phyloP scores from a whole-genome alignment of 192 early-diverging fungal genomes.

The Jimgerdemannia flammicorona region DNA sequence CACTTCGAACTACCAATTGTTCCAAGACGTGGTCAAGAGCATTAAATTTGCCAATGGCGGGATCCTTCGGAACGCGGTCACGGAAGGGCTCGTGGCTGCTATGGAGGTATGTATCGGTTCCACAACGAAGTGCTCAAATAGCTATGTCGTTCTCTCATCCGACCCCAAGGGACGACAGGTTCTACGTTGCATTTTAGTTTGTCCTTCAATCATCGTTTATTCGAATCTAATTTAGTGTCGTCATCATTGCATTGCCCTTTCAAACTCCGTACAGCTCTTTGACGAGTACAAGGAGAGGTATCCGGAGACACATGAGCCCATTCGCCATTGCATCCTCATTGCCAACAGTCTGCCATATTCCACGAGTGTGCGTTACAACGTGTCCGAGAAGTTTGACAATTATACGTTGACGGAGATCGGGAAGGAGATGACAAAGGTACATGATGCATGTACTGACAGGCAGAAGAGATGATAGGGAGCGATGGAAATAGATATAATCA shows the following conservation, averaged over 20 bases:
- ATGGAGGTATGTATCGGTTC: conserved; percentile 41
- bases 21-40: conserved; percentile 36
- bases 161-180: background rate
- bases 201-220: too few species aligned
- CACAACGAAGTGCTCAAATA: background rate
- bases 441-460: background rate
- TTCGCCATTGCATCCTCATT: conserved; percentile 52
- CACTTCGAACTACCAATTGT: conserved; percentile 40
- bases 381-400: conserved; percentile 48
- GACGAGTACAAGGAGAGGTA: conserved; percentile 38
- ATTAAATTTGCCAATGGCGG: conserved; percentile 50
- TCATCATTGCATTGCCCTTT: background rate
- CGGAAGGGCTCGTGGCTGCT: conserved; percentile 59
- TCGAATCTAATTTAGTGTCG: background rate
- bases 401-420: conserved; percentile 36
- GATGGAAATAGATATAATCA: too few species aligned
- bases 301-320: conserved; percentile 13
- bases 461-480: background rate
- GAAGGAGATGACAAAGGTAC: conserved; percentile 47
- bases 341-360: conserved; percentile 45
- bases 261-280: conserved; percentile 37
- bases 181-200: background rate
- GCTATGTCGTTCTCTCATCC: background rate
- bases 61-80: conserved; percentile 54
- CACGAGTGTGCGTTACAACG: conserved; percentile 42